Percentiles rank a stretch among this genome's conserved stretches.
These are phyloP conservation scores for Alternaria solani DNA, from an alignment of 2,329 filamentous ascomycete species.

Conservation along the genomic window DNA sequence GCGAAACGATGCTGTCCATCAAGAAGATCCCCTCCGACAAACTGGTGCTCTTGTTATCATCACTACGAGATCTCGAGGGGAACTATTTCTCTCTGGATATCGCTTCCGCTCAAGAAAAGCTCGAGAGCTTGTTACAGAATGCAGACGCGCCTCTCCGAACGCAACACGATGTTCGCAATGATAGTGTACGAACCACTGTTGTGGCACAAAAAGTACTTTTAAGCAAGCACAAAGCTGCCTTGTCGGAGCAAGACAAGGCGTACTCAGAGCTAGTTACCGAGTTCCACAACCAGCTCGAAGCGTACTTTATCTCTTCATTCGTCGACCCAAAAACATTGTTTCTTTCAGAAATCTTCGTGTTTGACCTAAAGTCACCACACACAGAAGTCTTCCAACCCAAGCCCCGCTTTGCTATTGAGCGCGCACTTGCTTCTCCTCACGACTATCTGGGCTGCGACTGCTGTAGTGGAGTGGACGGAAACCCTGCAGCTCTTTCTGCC, in stretches of 20 bases:
- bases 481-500: slow-evolving; percentile 58
- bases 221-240: slow-evolving; percentile 74
- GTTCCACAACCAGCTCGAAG: slow-evolving; percentile 61
- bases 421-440: slow-evolving; percentile 74
- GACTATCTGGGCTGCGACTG: slow-evolving; percentile 80
- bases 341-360: slow-evolving; percentile 77
- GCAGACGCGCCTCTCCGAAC: slow-evolving; percentile 66
- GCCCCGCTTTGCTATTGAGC: slow-evolving; percentile 74
- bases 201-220: slow-evolving; percentile 83
- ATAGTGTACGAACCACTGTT: slow-evolving; percentile 76
- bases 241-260: slow-evolving; percentile 74
- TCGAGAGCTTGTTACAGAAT: slow-evolving; percentile 37
- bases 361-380: slow-evolving; percentile 74
- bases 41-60: slow-evolving; percentile 54
- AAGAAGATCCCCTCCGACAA: slow-evolving; percentile 67
- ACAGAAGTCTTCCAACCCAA: slow-evolving; percentile 78
- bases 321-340: slow-evolving; percentile 62
- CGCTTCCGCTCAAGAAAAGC: slow-evolving; percentile 43
- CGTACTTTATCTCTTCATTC: slow-evolving; percentile 57
- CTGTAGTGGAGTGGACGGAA: slow-evolving; percentile 59
- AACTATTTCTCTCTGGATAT: slow-evolving; percentile 33
- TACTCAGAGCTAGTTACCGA: slow-evolving; percentile 72
- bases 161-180: slow-evolving; percentile 75
- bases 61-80: slow-evolving; percentile 38
- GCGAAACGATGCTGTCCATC: slow-evolving; percentile 65